These are phyloP conservation scores for Darksidea phi DNA, from an alignment of 495 filamentous ascomycete species.

Conservation along the genomic window DNA sequence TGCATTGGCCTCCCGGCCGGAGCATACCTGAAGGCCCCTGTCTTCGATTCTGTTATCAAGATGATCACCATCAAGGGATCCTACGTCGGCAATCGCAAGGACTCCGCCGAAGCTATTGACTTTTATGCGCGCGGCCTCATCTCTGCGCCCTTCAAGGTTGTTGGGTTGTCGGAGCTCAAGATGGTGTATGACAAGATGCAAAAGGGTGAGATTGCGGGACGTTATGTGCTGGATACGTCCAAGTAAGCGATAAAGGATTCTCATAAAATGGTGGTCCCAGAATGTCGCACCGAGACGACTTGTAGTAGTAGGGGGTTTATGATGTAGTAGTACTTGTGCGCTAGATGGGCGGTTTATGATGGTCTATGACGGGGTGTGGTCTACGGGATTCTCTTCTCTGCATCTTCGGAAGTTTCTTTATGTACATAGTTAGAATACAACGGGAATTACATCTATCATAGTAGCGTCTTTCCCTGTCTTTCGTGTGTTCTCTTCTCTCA, in stretches of 20 bases:
- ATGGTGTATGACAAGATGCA: constrained; percentile 61
- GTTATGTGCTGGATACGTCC: constrained; percentile 78
- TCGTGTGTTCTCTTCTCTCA: no score
- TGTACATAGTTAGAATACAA: no score
- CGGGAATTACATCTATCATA: no score
- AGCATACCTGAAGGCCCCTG: constrained; percentile 75
- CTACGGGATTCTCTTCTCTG: no score
- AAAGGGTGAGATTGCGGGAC: constrained; percentile 72
- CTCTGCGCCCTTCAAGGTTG: constrained; percentile 80
- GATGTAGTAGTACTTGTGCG: no score
- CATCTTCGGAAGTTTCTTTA: no score
- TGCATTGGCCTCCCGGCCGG: constrained; percentile 81
- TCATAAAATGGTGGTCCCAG: no score
- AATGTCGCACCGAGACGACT: no score
- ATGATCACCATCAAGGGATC: constrained; percentile 93
- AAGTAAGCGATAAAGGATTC: constrained; percentile 43
- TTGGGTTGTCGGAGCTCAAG: constrained; percentile 72
- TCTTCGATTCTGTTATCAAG: constrained; percentile 79
- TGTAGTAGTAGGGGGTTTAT: no score
- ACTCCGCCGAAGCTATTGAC: constrained; percentile 80
- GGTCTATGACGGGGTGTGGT: no score
- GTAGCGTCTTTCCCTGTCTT: no score
- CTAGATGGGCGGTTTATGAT: no score
- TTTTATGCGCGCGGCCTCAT: constrained; percentile 83
- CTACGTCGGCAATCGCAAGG: constrained; percentile 87